phyloP scores from a whole-genome alignment of 2,329 filamentous ascomycete species.

The Verticillium tricorpus region DNA sequence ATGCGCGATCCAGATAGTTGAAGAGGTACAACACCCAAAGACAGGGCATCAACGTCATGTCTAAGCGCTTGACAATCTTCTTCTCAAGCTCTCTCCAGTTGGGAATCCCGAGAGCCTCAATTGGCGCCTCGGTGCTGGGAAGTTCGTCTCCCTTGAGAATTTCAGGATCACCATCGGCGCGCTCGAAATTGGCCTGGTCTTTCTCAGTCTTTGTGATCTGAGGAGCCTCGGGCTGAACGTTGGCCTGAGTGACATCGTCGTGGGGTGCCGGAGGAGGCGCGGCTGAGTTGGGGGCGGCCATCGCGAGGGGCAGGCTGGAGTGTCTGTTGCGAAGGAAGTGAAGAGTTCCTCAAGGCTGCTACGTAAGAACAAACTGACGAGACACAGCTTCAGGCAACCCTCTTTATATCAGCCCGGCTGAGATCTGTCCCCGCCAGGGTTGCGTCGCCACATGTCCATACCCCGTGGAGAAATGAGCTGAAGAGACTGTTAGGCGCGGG shows the following conservation, averaged over 20 bases:
- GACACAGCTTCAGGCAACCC: neutral
- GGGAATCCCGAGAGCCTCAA: neutral
- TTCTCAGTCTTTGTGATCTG: neutral
- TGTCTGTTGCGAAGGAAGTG: neutral
- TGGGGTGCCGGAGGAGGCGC: neutral
- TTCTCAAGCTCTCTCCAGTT: neutral
- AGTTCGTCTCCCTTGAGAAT: neutral
- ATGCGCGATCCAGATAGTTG: constrained; percentile 19
- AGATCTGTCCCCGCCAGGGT: neutral
- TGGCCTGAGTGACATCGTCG: neutral
- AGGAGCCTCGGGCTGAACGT: neutral
- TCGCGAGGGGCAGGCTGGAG: neutral
- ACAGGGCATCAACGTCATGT: constrained; percentile 19
- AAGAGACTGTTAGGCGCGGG: neutral
- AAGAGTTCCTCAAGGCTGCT: neutral
- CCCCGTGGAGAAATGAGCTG: neutral
- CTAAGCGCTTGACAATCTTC: constrained; percentile 17
- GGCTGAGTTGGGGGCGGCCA: neutral
- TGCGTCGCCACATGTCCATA: neutral
- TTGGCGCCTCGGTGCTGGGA: neutral
- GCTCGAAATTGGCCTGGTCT: neutral
- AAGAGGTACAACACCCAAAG: constrained; percentile 19
- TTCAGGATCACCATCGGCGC: neutral
- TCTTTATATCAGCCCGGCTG: neutral
- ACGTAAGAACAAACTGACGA: neutral